Percentiles rank a stretch among this genome's conserved stretches.
Evolutionary conservation across 2,329 filamentous ascomycete species (phyloP).

Genomic region (Penicillium sp.): DNA sequence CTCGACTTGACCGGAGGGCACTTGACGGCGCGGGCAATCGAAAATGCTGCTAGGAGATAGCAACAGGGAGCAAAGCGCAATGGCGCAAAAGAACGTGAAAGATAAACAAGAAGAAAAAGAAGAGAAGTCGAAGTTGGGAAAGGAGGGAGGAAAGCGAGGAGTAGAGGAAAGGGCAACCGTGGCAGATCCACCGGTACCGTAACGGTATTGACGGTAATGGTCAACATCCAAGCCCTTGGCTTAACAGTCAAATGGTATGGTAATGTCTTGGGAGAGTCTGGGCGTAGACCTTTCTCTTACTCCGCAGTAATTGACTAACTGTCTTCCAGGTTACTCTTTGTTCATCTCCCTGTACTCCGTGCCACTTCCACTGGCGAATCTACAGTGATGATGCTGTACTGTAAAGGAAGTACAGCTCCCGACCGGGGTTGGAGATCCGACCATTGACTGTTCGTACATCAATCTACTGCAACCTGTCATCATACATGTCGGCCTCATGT

Average conservation of each 20-base stretch:
- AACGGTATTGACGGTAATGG: constrained; percentile 8
- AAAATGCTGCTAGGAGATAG: neutral
- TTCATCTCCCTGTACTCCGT: too few species aligned
- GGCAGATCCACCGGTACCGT: constrained; percentile 19
- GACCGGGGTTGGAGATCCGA: neutral
- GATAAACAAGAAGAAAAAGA: constrained; percentile 10
- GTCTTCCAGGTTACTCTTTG: too few species aligned
- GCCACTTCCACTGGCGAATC: too few species aligned
- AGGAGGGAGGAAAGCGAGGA: constrained; percentile 20
- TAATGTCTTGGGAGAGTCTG: too few species aligned
- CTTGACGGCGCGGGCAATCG: constrained; percentile 4
- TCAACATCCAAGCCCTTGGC: constrained; percentile 8
- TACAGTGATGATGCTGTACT: too few species aligned
- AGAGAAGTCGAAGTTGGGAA: constrained; percentile 15
- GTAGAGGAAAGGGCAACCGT: constrained; percentile 20
- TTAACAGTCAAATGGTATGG: neutral
- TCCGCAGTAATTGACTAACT: too few species aligned
- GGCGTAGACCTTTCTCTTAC: too few species aligned
- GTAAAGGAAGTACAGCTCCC: too few species aligned
- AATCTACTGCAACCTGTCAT: neutral
- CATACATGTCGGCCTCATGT: neutral
- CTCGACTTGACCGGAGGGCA: constrained; percentile 8
- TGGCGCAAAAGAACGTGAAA: constrained; percentile 7
- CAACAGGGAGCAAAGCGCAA: constrained; percentile 7
- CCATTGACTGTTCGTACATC: neutral